Evolutionary conservation across 805 yeast genomes (phyloP).

Genomic region (Barnettozyma siamensis): DNA sequence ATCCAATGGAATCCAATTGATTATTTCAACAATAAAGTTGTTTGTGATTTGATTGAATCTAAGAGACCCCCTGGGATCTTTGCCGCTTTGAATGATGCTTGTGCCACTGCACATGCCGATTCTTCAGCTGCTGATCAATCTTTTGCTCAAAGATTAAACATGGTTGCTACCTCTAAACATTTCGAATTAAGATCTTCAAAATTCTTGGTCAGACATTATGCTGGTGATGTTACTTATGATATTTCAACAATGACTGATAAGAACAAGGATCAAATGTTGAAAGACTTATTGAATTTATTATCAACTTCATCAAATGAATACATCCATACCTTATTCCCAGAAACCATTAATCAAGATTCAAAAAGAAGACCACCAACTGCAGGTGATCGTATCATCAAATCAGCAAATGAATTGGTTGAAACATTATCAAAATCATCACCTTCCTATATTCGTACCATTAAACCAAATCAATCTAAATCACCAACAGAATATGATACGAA

Average conservation of each 20-base stretch:
- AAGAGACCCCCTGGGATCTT: constrained; percentile 94
- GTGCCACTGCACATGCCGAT: constrained; percentile 98
- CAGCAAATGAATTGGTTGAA: constrained; percentile 86
- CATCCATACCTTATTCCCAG: constrained; percentile 55
- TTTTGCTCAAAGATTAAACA: constrained; percentile 83
- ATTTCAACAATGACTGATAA: constrained; percentile 90
- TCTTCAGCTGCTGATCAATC: constrained; percentile 95
- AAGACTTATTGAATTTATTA: constrained; percentile 78
- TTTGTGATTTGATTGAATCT: constrained; percentile 93
- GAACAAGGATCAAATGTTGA: constrained; percentile 89
- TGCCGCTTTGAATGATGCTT: constrained; percentile 94
- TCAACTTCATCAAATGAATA: constrained; percentile 67
- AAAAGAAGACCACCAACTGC: constrained; percentile 92
- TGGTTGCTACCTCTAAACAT: constrained; percentile 78
- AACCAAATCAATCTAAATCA: constrained; percentile 90
- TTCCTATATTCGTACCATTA: constrained; percentile 93
- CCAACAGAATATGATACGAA: constrained; percentile 84
- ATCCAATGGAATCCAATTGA: constrained; percentile 97
- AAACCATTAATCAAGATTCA: constrained; percentile 57
- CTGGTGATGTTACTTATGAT: constrained; percentile 96
- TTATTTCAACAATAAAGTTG: constrained; percentile 92
- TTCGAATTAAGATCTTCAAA: constrained; percentile 85
- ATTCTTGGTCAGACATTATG: constrained; percentile 91
- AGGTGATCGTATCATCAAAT: constrained; percentile 84
- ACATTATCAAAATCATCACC: constrained; percentile 90